These are phyloP conservation scores for Aphanocladium album DNA, from an alignment of 2,329 filamentous ascomycete genomes.

Conservation along the genomic window DNA sequence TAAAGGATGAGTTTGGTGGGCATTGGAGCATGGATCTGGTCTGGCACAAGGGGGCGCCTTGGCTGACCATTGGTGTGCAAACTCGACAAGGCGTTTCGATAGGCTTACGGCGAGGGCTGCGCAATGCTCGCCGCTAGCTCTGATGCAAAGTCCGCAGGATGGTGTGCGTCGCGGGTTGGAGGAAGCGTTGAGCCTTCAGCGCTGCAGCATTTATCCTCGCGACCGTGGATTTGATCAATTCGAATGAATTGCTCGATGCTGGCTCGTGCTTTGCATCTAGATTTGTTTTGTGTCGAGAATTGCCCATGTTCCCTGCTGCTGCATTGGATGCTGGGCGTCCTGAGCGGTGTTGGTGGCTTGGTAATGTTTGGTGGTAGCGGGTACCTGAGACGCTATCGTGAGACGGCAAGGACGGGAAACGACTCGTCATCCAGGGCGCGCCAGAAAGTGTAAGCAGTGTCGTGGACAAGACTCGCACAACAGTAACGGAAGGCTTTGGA, in stretches of 20 bases:
- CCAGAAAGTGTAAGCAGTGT: background rate
- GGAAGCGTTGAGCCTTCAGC: background rate
- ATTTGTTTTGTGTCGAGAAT: background rate
- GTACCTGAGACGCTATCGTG: background rate
- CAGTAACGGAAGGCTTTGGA: background rate
- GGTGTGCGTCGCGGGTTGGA: background rate
- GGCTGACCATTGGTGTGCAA: background rate
- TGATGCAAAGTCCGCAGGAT: conserved; percentile 8
- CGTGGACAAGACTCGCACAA: too few species aligned
- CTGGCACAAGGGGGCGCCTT: background rate
- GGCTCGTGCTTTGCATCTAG: background rate
- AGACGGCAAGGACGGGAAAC: background rate
- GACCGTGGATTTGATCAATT: background rate
- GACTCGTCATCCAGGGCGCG: background rate
- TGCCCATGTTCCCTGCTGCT: background rate
- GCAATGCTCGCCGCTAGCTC: conserved; percentile 15
- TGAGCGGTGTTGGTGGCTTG: background rate
- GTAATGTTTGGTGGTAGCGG: background rate
- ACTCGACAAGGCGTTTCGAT: conserved; percentile 28
- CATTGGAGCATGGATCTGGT: background rate
- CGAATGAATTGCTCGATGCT: background rate
- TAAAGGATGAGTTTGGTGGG: background rate
- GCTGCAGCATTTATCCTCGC: too few species aligned
- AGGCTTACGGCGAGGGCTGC: conserved; percentile 25
- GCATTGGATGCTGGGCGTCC: background rate